Conservation (phyloP, 106 monocot species). For the Apostasia ramifera region DNA sequence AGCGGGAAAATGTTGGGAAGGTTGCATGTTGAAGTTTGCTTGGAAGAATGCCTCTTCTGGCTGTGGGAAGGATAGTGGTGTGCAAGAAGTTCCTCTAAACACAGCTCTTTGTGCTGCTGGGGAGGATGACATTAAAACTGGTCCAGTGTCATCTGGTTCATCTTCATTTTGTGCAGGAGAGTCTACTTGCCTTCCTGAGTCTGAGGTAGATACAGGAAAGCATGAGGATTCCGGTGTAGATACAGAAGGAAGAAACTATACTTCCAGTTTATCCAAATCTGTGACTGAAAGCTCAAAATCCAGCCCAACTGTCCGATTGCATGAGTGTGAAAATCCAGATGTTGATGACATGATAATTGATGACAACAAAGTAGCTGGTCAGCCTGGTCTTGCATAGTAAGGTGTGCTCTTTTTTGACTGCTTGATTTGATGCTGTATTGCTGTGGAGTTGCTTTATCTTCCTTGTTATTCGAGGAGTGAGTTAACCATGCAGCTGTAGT, state of each 20-base stretch:
- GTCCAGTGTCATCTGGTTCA: constrained; percentile 7
- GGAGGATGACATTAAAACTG: constrained; percentile 3
- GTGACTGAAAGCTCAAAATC: constrained; percentile 8
- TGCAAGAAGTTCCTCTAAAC: constrained; percentile 10
- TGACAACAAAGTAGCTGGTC: constrained; percentile 9
- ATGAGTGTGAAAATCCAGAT: constrained; percentile 7
- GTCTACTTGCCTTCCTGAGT: not conserved
- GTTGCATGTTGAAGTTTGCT: constrained; percentile 48
- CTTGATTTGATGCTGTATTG: not conserved
- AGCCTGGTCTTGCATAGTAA: constrained; percentile 14
- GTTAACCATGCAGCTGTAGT: not conserved
- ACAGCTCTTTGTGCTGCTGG: not conserved
- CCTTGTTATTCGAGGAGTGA: not conserved
- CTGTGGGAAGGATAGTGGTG: constrained; percentile 7
- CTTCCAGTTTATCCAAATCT: not conserved
- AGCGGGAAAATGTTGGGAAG: constrained; percentile 51
- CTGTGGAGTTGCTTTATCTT: not conserved
- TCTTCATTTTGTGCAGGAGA: constrained; percentile 11
- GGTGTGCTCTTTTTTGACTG: constrained; percentile 14
- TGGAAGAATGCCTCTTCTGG: constrained; percentile 38
- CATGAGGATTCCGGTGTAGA: constrained; percentile 1
- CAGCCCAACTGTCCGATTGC: constrained; percentile 10
- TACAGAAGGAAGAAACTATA: constrained; percentile 11
- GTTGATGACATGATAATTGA: constrained; percentile 22
- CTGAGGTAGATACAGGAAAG: constrained; percentile 11